Evolutionary conservation across 2,329 filamentous ascomycete species (phyloP), one percentile per base, ranked within the genome.

Genomic region (Phialophora chinensis): DNA sequence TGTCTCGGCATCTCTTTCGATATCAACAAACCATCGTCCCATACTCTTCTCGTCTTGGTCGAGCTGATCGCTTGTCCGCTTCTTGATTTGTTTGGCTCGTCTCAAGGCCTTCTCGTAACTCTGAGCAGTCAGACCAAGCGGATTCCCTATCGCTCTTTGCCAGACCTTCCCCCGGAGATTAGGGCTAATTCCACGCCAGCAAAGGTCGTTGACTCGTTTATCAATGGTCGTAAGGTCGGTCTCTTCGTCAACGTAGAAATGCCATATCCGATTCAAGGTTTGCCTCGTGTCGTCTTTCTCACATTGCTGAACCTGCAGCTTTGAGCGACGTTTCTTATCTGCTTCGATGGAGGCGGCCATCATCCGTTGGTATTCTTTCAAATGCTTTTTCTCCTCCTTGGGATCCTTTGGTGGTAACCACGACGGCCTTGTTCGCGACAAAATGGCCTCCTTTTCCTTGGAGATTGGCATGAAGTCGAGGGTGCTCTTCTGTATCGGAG

Each of bases 351-450:
- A 84, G 53, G 83, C 79, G n/a, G 84, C 83, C 85, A 89, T 87
- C 86, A 89, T 89, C 72, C 81, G 82, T 77, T 88, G 85, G 74
- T 88, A 89, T 72, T 89, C 84, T 74, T 87, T 93, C 71, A 99
- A 77, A 78, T 99, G 95, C 72, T 89, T 90, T 76, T 87, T 91
- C 80, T 99, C 95, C 78, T 99, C 95, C 62, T 91, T 91, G 1
- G 92, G 93, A 71, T 95, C 89, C 79, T 86, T 88, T 8, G 87
- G 87, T 23, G 87, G 88, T 61, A 87, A 81, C 88, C 84, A 91
- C 56, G 84, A 89, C 42, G 84, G 93, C 80, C 79, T 89, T 79
- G 74, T 94, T 80, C 78, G 89, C 83, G 82, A 86, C 25, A 89
- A 77, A 17, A 88, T 85, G 69, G 85, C 87, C 72, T 88, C 86